Evolutionary conservation across 148 eudicot genomes (phyloP).

Genomic region (Fallopia convolvulus): DNA sequence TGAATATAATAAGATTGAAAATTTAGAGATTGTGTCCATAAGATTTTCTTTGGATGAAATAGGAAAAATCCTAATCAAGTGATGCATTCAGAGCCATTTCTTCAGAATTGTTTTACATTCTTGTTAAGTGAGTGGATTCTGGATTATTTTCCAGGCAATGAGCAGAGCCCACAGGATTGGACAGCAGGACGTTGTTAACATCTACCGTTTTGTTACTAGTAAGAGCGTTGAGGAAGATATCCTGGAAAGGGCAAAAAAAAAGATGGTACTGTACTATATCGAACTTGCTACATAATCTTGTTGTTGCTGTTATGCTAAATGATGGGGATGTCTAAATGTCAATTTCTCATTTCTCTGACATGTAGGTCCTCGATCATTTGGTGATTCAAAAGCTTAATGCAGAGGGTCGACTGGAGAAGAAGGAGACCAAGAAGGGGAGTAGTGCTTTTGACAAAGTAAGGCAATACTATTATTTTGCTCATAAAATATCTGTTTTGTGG

Average conservation of each 20-base stretch:
- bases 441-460: conserved; percentile 82
- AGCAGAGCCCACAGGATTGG: conserved; percentile 99
- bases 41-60: background rate
- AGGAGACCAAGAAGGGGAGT: conserved; percentile 85
- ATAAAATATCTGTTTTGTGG: background rate
- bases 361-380: conserved; percentile 92
- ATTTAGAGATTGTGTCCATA: background rate
- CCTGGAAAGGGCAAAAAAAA: conserved; percentile 96
- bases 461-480: background rate
- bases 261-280: conserved; percentile 56
- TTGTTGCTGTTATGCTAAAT: background rate
- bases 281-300: background rate
- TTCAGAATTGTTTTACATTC: background rate
- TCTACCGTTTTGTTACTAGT: conserved; percentile 95
- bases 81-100: background rate
- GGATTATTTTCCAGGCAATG: conserved; percentile 62
- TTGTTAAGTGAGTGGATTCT: background rate
- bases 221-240: conserved; percentile 99
- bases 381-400: conserved; percentile 98
- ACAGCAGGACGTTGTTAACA: conserved; percentile 99
- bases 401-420: conserved; percentile 93
- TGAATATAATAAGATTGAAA: background rate
- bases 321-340: background rate
- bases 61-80: background rate
- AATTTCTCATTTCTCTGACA: background rate